Conservation (phyloP, 129 eudicot genomes). For the sunflower (Helianthus annuus) region HanXRQr2.0-SUNRISE NC_035438.2:99267781-99268280, state of each 20-base stretch:
- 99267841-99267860: conserved; percentile 70
- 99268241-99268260: too few species aligned
- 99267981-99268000: conserved; percentile 22
- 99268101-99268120: conserved; percentile 45
- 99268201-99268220: conserved; percentile 48
- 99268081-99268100: conserved; percentile 34
- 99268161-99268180: conserved; percentile 27
- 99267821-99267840: conserved; percentile 99
- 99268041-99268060: conserved; percentile 65
- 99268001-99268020: conserved; percentile 37
- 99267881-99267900: conserved; percentile 90
- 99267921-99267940: conserved; percentile 43
- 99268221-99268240: too few species aligned
- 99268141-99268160: conserved; percentile 5
- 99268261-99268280: too few species aligned
- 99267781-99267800: conserved; percentile 86
- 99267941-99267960: conserved; percentile 34
- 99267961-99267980: conserved; percentile 38
- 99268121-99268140: conserved; percentile 21
- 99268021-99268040: conserved; percentile 73
- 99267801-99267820: conserved; percentile 91
- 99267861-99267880: conserved; percentile 74
- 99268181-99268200: conserved; percentile 24
- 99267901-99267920: conserved; percentile 42
- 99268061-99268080: background rate